A percentile compares a stretch with the other conserved stretches of the same genome.
phyloP scores from a whole-genome alignment of 225 moss, liverwort and hornwort genomes.

The Sphagnum tenellum region DNA sequence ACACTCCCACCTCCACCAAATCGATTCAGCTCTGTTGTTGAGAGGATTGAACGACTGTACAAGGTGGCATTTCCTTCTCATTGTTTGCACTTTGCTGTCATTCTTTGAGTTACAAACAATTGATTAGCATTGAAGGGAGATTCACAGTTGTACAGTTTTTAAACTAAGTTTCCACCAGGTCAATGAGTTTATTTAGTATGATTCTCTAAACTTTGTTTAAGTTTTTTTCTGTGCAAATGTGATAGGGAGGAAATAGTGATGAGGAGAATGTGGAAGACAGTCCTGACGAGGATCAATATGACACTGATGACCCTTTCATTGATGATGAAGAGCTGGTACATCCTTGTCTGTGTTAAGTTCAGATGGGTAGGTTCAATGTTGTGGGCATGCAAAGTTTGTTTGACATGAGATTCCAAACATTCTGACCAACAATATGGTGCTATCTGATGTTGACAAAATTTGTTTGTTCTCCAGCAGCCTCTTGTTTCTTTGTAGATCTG shows the following conservation, averaged over 20 bases:
- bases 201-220: neutral
- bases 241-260: conserved; percentile 87
- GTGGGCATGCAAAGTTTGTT: neutral
- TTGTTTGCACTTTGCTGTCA: neutral
- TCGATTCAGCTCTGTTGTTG: conserved; percentile 94
- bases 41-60: conserved; percentile 94
- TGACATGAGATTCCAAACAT: no score
- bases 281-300: conserved; percentile 84
- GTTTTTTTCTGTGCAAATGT: neutral
- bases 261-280: conserved; percentile 62
- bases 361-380: neutral
- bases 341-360: neutral
- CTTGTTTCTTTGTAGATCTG: no score
- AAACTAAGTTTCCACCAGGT: neutral
- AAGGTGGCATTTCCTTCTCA: conserved; percentile 30
- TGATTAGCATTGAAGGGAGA: neutral
- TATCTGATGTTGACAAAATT: no score
- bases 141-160: neutral
- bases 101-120: neutral
- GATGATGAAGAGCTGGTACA: conserved; percentile 90
- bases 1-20: conserved; percentile 53
- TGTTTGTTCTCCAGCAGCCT: no score
- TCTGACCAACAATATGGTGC: no score
- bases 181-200: neutral
- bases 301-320: conserved; percentile 90